A percentile compares a stretch with the other conserved stretches of the same genome.
phyloP scores from a whole-genome alignment of 805 yeast species.

The Saccharomycopsis malanga region DNA sequence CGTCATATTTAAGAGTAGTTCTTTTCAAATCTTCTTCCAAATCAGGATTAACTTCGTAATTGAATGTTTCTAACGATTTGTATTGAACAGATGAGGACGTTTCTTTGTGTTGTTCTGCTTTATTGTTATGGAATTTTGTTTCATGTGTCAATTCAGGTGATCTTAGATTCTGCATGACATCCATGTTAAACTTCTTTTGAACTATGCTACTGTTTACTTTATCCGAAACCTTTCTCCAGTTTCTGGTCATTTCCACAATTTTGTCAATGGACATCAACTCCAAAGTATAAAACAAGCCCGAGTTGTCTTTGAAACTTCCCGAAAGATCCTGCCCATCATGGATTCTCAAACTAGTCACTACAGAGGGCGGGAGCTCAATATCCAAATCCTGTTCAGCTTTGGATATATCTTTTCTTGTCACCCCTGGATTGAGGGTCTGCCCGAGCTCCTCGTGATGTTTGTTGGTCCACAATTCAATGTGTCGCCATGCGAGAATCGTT shows the following conservation, averaged over 20 bases:
- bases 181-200: slow-evolving; percentile 10
- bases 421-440: slow-evolving; percentile 71
- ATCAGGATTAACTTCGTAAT: slow-evolving; percentile 22
- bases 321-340: slow-evolving; percentile 90
- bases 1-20: slow-evolving; percentile 8
- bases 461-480: slow-evolving; percentile 77
- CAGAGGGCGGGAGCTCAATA: slow-evolving; percentile 69
- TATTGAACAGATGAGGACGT: slow-evolving; percentile 8
- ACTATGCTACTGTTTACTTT: slow-evolving; percentile 29
- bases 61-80: slow-evolving; percentile 18
- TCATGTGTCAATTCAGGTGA: slow-evolving; percentile 18
- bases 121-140: slow-evolving; percentile 15
- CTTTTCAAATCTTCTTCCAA: slow-evolving; percentile 16
- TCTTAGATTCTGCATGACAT: slow-evolving; percentile 6
- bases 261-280: slow-evolving; percentile 75
- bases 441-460: slow-evolving; percentile 73
- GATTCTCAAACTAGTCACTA: slow-evolving; percentile 66
- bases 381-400: slow-evolving; percentile 81
- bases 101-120: slow-evolving; percentile 4
- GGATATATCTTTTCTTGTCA: slow-evolving; percentile 69
- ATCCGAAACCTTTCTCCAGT: slow-evolving; percentile 74
- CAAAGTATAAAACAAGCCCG: slow-evolving; percentile 75
- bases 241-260: slow-evolving; percentile 68
- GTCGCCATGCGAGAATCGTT: slow-evolving; percentile 75
- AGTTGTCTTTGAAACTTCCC: slow-evolving; percentile 60